These are phyloP conservation scores for Solanum etuberosum DNA, from an alignment of 257 asterid genomes.

Conservation along the genomic window DNA sequence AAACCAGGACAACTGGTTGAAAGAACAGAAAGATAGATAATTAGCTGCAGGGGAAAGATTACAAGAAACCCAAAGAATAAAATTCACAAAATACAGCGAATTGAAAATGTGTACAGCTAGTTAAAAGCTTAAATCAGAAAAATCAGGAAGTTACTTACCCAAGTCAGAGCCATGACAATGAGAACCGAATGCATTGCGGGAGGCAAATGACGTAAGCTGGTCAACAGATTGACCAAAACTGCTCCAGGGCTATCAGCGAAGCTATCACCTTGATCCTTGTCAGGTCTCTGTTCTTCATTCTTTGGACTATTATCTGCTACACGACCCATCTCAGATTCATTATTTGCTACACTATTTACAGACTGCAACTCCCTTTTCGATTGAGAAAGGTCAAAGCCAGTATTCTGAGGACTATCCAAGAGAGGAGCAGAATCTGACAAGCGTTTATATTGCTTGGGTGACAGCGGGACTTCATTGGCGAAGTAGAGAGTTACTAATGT, in stretches of 20 bases:
- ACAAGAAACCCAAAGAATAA: neutral
- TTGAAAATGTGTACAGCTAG: neutral
- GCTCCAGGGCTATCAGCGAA: slow-evolving; percentile 89
- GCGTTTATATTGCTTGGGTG: slow-evolving; percentile 33
- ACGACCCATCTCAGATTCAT: slow-evolving; percentile 30
- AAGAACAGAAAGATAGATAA: slow-evolving; percentile 1
- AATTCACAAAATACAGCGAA: neutral
- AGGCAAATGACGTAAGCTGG: slow-evolving; percentile 95
- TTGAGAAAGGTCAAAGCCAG: slow-evolving; percentile 35
- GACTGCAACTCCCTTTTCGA: slow-evolving; percentile 21
- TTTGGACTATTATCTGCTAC: slow-evolving; percentile 15
- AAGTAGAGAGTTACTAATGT: slow-evolving; percentile 84
- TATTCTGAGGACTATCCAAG: slow-evolving; percentile 39
- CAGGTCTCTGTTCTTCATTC: slow-evolving; percentile 28
- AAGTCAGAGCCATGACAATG: slow-evolving; percentile 95
- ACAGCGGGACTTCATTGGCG: slow-evolving; percentile 79
- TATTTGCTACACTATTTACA: slow-evolving; percentile 11
- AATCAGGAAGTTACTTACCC: slow-evolving; percentile 37
- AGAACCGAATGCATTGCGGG: slow-evolving; percentile 95
- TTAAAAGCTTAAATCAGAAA: neutral
- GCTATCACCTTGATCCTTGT: slow-evolving; percentile 30
- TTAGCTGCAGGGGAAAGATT: neutral
- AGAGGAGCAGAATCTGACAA: slow-evolving; percentile 88
- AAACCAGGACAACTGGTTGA: slow-evolving; percentile 82
- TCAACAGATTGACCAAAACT: slow-evolving; percentile 82